Conservation (phyloP, 2,329 filamentous ascomycete species). For the Aspergillus sp. region DNA sequence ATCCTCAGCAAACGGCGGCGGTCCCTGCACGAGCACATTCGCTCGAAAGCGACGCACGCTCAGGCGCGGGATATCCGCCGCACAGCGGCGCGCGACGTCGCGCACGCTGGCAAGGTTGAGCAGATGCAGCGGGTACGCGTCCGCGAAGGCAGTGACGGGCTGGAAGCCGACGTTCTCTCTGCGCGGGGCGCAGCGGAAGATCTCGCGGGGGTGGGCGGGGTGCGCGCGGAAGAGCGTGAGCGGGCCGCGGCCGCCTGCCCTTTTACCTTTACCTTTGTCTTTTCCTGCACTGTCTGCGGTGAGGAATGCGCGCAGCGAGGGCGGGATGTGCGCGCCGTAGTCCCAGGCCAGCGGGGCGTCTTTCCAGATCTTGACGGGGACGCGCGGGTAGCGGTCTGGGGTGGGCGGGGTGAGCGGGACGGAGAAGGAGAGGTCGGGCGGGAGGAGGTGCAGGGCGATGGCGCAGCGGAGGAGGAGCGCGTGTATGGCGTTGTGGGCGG, state of each 20-base stretch:
- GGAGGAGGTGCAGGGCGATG: constrained; percentile 29
- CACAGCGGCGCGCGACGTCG: constrained; percentile 48
- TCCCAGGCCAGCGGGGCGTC: constrained; percentile 48
- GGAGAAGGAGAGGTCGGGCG: constrained; percentile 46
- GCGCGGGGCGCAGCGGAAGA: constrained; percentile 55
- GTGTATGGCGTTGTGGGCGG: constrained; percentile 7
- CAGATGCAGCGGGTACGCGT: constrained; percentile 60
- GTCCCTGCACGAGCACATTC: constrained; percentile 58
- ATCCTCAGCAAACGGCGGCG: constrained; percentile 56
- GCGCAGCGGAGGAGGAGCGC: constrained; percentile 21
- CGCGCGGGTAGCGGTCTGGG: constrained; percentile 42
- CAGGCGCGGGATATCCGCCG: constrained; percentile 40
- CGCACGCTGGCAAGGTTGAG: constrained; percentile 55
- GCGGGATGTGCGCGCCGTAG: constrained; percentile 43
- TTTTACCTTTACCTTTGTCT: too few species aligned
- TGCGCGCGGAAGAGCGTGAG: constrained; percentile 57
- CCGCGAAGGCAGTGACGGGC: constrained; percentile 55
- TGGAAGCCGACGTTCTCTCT: constrained; percentile 53
- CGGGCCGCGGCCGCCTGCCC: constrained; percentile 39
- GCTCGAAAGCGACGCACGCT: constrained; percentile 57
- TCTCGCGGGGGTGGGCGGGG: constrained; percentile 44
- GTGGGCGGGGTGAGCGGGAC: constrained; percentile 54
- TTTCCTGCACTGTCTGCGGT: constrained; percentile 7
- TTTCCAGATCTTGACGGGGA: constrained; percentile 56
- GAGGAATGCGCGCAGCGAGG: constrained; percentile 51